These are phyloP conservation scores for Suillus clintonianus DNA, from an alignment of 768 basidiomycete genomes.

Conservation along the genomic window DNA sequence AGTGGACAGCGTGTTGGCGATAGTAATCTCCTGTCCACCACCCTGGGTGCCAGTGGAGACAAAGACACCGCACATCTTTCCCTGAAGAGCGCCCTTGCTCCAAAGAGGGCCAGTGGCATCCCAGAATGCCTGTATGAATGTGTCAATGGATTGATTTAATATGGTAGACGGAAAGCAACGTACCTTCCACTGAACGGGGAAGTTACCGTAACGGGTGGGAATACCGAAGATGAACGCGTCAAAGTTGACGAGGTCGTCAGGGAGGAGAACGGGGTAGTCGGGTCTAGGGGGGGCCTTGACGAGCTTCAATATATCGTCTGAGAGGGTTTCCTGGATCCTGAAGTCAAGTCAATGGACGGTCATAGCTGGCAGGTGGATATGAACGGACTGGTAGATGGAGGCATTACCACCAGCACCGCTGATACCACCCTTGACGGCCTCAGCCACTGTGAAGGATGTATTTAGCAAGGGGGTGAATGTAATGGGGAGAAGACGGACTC, in stretches of 20 bases:
- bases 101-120: constrained; percentile 51
- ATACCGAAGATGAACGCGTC: constrained; percentile 48
- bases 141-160: constrained; percentile 18
- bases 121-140: constrained; percentile 43
- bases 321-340: constrained; percentile 83
- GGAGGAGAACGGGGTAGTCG: constrained; percentile 52
- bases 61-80: constrained; percentile 50
- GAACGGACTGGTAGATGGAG: constrained; percentile 48
- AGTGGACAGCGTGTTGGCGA: constrained; percentile 41
- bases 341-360: background rate
- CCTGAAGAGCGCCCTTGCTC: constrained; percentile 41
- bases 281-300: constrained; percentile 75
- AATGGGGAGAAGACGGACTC: constrained; percentile 31
- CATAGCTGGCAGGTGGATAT: background rate
- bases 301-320: constrained; percentile 64
- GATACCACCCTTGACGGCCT: constrained; percentile 42
- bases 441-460: constrained; percentile 27
- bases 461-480: background rate
- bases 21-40: constrained; percentile 48
- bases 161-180: constrained; percentile 12
- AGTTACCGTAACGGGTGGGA: constrained; percentile 47
- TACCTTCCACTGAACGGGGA: constrained; percentile 59
- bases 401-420: constrained; percentile 43
- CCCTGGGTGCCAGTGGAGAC: constrained; percentile 48
- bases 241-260: constrained; percentile 18